These are phyloP conservation scores for Hygrophoropsis aurantiaca DNA, from an alignment of 768 basidiomycete genomes.

Conservation along the genomic window DNA sequence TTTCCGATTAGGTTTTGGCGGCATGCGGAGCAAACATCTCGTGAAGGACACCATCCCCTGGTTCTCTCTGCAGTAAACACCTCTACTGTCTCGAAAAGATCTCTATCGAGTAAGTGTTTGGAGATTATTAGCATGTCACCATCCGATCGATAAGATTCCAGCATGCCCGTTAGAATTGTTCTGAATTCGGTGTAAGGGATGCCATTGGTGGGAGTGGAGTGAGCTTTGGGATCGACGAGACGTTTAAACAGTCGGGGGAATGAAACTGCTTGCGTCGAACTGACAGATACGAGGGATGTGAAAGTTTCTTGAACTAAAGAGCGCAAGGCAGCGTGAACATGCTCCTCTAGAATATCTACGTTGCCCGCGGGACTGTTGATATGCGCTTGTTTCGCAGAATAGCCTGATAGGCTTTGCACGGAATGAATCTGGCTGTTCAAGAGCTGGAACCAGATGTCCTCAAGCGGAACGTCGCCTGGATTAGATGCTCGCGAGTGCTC, in stretches of 20 bases:
- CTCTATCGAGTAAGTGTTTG: conserved; percentile 75
- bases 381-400: conserved; percentile 23
- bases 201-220: conserved; percentile 47
- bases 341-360: conserved; percentile 20
- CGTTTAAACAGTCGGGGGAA: conserved; percentile 93
- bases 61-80: conserved; percentile 54
- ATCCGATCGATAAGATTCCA: conserved; percentile 91
- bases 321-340: conserved; percentile 56
- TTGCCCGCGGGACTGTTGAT: conserved; percentile 12
- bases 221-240: conserved; percentile 72
- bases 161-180: conserved; percentile 89
- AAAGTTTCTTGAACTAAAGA: conserved; percentile 84
- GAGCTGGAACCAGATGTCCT: conserved; percentile 89
- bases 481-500: conserved; percentile 53
- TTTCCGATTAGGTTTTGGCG: conserved; percentile 41
- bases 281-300: conserved; percentile 78
- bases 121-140: conserved; percentile 88
- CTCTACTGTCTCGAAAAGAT: conserved; percentile 75
- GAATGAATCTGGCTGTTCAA: conserved; percentile 79
- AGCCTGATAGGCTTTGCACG: conserved; percentile 67
- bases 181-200: conserved; percentile 90
- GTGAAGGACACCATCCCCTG: conserved; percentile 60
- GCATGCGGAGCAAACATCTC: conserved; percentile 53
- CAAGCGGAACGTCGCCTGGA: conserved; percentile 47
- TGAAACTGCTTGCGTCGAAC: conserved; percentile 75